Evolutionary conservation across 2,329 filamentous ascomycete species (phyloP).

Genomic region (Penicillium sp.): DNA sequence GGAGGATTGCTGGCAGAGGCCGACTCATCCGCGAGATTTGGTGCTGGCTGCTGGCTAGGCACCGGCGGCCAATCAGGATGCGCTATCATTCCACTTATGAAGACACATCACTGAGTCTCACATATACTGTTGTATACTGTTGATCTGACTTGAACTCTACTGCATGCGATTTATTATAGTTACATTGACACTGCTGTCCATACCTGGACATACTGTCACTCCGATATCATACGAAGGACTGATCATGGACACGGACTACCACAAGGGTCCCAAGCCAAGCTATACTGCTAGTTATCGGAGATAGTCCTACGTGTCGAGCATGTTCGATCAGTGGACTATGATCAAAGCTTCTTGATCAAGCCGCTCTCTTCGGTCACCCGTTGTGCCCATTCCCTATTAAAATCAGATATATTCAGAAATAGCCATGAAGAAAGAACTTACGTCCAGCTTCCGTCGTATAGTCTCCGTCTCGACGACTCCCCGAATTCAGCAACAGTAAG

Average conservation of each 20-base stretch:
- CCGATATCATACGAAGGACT: too few relatives aligned
- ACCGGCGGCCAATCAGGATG: constrained; percentile 6
- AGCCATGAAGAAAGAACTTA: constrained; percentile 46
- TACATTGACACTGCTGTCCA: too few relatives aligned
- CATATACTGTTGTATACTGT: too few relatives aligned
- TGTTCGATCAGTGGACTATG: neutral
- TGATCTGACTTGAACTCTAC: too few relatives aligned
- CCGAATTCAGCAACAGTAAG: constrained; percentile 74
- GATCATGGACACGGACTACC: too few relatives aligned
- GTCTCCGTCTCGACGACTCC: constrained; percentile 59
- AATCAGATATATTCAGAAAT: neutral
- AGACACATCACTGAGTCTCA: too few relatives aligned
- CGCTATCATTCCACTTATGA: neutral
- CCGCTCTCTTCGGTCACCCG: constrained; percentile 44
- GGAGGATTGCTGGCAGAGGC: neutral
- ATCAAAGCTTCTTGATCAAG: constrained; percentile 38
- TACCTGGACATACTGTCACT: too few relatives aligned
- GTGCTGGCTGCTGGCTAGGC: neutral
- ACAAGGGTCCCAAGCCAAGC: too few relatives aligned
- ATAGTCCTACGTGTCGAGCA: neutral
- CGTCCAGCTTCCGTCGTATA: constrained; percentile 99
- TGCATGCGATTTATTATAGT: too few relatives aligned
- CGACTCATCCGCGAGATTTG: neutral
- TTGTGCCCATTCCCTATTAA: constrained; percentile 48
- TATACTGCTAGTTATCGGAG: too few relatives aligned